Evolutionary conservation across 768 basidiomycete genomes (phyloP).

Genomic region (Termitomyces titanicus): DNA sequence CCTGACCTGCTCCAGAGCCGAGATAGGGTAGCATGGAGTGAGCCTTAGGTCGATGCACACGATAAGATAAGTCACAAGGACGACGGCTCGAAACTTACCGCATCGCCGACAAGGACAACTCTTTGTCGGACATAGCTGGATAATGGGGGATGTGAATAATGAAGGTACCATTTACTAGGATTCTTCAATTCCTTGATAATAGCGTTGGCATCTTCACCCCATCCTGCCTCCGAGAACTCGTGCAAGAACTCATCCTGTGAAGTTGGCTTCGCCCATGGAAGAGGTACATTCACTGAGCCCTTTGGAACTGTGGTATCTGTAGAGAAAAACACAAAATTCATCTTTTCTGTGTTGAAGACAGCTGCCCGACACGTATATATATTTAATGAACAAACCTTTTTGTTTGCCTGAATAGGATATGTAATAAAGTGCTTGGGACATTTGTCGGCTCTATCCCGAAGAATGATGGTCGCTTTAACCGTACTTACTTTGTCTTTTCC

Average conservation of each 20-base stretch:
- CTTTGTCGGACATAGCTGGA: slow-evolving; percentile 38
- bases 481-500: slow-evolving; percentile 42
- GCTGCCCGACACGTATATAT: background rate
- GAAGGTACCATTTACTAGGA: slow-evolving; percentile 52
- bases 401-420: slow-evolving; percentile 42
- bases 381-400: slow-evolving; percentile 31
- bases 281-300: slow-evolving; percentile 23
- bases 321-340: slow-evolving; percentile 45
- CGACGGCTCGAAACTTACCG: slow-evolving; percentile 27
- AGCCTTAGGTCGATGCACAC: slow-evolving; percentile 31
- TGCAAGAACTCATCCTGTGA: slow-evolving; percentile 39
- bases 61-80: background rate
- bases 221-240: slow-evolving; percentile 32
- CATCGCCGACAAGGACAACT: slow-evolving; percentile 51
- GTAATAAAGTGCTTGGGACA: slow-evolving; percentile 46
- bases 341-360: slow-evolving; percentile 17
- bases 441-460: background rate
- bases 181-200: slow-evolving; percentile 41
- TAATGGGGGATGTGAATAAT: slow-evolving; percentile 44
- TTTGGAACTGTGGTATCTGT: slow-evolving; percentile 26
- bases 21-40: slow-evolving; percentile 61
- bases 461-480: background rate
- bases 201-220: slow-evolving; percentile 40
- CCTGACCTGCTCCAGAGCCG: slow-evolving; percentile 57
- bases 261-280: slow-evolving; percentile 40